Percentiles rank a stretch among this genome's conserved stretches.
Evolutionary conservation across 2,329 filamentous ascomycete species (phyloP).

Genomic region (Cladosporium halotolerans): DNA sequence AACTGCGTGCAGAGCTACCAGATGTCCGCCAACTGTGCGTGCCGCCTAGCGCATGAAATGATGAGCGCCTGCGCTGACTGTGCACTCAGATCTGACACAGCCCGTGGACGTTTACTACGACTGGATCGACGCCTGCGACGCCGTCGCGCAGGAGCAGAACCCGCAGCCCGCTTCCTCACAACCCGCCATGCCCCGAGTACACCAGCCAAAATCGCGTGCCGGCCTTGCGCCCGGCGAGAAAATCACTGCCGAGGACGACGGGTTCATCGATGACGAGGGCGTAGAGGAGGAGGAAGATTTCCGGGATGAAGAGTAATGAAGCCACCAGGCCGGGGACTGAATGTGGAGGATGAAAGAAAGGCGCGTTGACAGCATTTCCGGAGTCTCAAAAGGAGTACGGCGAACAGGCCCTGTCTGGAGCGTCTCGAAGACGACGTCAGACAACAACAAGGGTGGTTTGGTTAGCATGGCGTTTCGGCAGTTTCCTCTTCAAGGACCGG

Average conservation of each 20-base stretch:
- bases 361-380: too few species aligned
- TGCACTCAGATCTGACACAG: conserved; percentile 68
- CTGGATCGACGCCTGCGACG: conserved; percentile 92
- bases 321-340: not conserved
- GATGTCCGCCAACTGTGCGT: conserved; percentile 65
- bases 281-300: conserved; percentile 29
- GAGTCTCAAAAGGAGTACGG: too few species aligned
- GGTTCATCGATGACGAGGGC: conserved; percentile 32
- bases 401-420: too few species aligned
- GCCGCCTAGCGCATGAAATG: not conserved
- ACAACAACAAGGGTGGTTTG: not conserved
- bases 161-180: conserved; percentile 26
- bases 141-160: conserved; percentile 58
- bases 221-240: conserved; percentile 26
- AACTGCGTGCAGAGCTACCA: conserved; percentile 92
- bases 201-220: conserved; percentile 9
- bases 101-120: conserved; percentile 95
- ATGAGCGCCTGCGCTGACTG: not conserved
- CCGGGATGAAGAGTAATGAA: conserved; percentile 23
- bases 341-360: not conserved
- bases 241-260: conserved; percentile 26
- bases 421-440: not conserved
- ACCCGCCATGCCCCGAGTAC: conserved; percentile 5
- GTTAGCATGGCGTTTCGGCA: conserved; percentile 6
- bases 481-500: too few species aligned